These are phyloP conservation scores for Clonostachys byssicola DNA, from an alignment of 2,329 filamentous ascomycete species.

Conservation along the genomic window DNA sequence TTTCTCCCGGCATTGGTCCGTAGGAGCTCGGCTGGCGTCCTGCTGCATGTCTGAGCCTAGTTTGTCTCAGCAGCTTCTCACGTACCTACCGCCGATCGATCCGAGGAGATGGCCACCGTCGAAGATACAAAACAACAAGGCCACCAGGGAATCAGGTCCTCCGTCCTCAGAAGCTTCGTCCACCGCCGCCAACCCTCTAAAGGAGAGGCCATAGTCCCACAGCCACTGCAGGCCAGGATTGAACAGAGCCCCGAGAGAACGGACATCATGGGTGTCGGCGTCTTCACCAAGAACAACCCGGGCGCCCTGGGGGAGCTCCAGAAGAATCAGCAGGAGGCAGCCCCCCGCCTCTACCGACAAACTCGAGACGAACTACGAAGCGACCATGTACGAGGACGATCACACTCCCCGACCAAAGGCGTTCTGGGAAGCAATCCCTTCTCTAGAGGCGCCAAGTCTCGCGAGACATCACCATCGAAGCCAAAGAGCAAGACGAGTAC, in stretches of 20 bases:
- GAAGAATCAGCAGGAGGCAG: background rate
- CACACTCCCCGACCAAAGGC: conserved; percentile 40
- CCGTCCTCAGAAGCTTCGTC: conserved; percentile 44
- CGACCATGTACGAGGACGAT: conserved; percentile 22
- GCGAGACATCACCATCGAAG: conserved; percentile 51
- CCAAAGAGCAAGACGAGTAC: conserved; percentile 76
- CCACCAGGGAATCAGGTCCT: conserved; percentile 42
- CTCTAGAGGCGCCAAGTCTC: conserved; percentile 23
- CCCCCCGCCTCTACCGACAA: background rate
- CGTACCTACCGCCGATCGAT: background rate
- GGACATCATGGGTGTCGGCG: conserved; percentile 7
- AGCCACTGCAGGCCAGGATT: conserved; percentile 6
- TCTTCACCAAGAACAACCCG: background rate
- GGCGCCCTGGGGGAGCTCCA: conserved; percentile 22
- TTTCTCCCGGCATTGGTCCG: background rate
- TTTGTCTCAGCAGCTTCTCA: background rate
- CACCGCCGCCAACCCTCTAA: conserved; percentile 43
- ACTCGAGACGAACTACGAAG: conserved; percentile 7
- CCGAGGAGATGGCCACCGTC: no score
- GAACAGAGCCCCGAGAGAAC: conserved; percentile 5
- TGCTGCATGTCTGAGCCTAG: no score
- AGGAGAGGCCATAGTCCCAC: conserved; percentile 24
- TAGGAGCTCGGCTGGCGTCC: no score
- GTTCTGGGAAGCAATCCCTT: conserved; percentile 30
- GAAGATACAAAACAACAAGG: background rate